These are phyloP conservation scores for Dactylellina haptotyla DNA, from an alignment of 2,329 filamentous ascomycete genomes.

Conservation along the genomic window DNA sequence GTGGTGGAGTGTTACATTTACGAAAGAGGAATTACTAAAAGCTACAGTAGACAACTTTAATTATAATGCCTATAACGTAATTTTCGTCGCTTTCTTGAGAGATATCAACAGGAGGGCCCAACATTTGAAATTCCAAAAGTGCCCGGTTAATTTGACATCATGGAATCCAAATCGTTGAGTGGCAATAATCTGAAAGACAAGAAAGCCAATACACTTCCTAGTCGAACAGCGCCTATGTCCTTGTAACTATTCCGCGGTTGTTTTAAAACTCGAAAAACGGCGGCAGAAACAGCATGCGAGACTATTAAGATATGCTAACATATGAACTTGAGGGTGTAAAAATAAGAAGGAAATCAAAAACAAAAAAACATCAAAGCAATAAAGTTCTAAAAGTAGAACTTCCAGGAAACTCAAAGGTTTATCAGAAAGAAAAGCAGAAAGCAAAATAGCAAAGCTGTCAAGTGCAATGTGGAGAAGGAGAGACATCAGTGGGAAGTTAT, in stretches of 20 bases:
- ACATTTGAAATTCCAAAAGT: no score
- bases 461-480: no score
- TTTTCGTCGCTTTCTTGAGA: neutral
- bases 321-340: neutral
- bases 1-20: slow-evolving; percentile 9
- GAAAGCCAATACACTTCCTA: no score
- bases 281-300: no score
- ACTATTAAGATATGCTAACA: no score
- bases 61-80: neutral
- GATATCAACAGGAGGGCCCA: neutral
- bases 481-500: no score
- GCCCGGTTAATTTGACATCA: no score
- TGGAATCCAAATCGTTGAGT: no score
- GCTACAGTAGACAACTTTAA: neutral
- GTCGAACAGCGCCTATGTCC: no score
- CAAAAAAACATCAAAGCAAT: neutral
- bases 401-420: neutral
- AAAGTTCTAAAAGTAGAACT: neutral
- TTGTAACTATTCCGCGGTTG: no score
- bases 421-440: neutral
- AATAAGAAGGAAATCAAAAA: neutral
- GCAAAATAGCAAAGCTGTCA: neutral
- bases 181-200: no score
- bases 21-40: slow-evolving; percentile 14
- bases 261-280: no score